A percentile compares a stretch with the other conserved stretches of the same genome.
phyloP scores from a whole-genome alignment of 441 rosid species.

The Eutrema salsugineum region DNA sequence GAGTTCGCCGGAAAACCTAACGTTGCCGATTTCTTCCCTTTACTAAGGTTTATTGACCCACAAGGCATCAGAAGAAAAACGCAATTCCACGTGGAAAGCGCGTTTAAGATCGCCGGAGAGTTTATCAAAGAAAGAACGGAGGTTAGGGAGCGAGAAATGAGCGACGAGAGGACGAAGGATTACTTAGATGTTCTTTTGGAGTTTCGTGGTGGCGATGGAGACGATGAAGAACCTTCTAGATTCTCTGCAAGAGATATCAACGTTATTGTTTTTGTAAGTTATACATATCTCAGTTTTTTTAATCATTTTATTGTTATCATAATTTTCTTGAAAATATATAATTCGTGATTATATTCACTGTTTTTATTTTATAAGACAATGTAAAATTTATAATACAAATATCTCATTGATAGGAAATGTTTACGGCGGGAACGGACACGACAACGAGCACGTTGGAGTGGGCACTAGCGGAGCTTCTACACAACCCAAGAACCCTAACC shows the following conservation, averaged over 20 bases:
- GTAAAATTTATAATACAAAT: background rate
- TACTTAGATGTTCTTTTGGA: conserved; percentile 60
- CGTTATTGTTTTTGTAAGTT: conserved; percentile 43
- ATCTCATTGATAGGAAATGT: conserved; percentile 51
- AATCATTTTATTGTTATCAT: background rate
- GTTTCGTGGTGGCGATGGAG: conserved; percentile 44
- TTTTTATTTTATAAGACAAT: background rate
- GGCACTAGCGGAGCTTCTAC: conserved; percentile 80
- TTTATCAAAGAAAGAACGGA: conserved; percentile 59
- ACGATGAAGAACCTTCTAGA: conserved; percentile 36
- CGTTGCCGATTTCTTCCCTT: conserved; percentile 63
- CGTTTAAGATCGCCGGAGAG: conserved; percentile 54
- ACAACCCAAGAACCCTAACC: conserved; percentile 38
- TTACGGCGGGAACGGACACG: conserved; percentile 79
- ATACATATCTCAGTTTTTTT: background rate
- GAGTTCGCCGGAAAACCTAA: conserved; percentile 80
- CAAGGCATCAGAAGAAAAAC: conserved; percentile 64
- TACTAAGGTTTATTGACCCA: conserved; percentile 62
- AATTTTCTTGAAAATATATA: too few species aligned
- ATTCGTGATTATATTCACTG: background rate
- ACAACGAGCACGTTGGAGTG: conserved; percentile 78
- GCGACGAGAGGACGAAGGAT: conserved; percentile 40
- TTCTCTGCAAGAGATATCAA: conserved; percentile 43
- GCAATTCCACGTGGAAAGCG: conserved; percentile 48
- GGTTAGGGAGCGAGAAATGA: conserved; percentile 12